Base-by-base conservation (phyloP, 208 protist genomes). In the Acanthamoeba sp. region DNA sequence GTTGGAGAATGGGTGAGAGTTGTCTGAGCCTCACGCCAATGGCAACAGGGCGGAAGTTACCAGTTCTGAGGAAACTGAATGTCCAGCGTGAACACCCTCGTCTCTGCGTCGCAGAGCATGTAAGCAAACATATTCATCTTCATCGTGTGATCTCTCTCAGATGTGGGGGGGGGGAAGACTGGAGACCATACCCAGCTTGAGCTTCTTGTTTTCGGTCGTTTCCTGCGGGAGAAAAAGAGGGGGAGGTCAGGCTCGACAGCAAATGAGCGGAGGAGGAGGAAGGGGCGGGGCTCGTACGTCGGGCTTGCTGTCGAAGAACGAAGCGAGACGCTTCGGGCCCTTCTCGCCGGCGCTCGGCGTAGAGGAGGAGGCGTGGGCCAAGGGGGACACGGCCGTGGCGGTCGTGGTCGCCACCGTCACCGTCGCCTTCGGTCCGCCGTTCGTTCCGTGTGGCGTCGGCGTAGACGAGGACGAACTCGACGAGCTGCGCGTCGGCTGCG, bases 131-230 rank as follows among this genome's bases (percentile, higher is more conserved):
- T 22, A 7, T 7, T 27, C 62, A 71, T 22, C 29, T n/a, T n/a
- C n/a, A n/a, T n/a, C n/a, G n/a, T n/a, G n/a, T n/a, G n/a, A n/a
- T n/a, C n/a, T n/a, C n/a, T n/a, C n/a, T n/a, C n/a, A n/a, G n/a
- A n/a, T n/a, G n/a, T n/a, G n/a, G n/a, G n/a, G n/a, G n/a, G n/a
- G n/a, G n/a, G n/a, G n/a, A n/a, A n/a, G n/a, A n/a, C n/a, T n/a
- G n/a, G n/a, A n/a, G n/a, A n/a, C n/a, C n/a, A n/a, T 29, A 84
- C 73, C 73, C 5, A 84, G 73, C 73, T 84, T 84, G 10, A 55
- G 73, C 73, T 84, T 84, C 73, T 84, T 84, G 14, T 14, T 55
- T 32, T 84, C 73, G 38, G 42, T 84, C 24, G 73, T 84, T 27
- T 84, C 73, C 73, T 84, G 42, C 38, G 10, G 73, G 6, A 73